These are phyloP conservation scores for Fulvia fulva DNA, from an alignment of 2,329 filamentous ascomycete species.

Conservation along the genomic window DNA sequence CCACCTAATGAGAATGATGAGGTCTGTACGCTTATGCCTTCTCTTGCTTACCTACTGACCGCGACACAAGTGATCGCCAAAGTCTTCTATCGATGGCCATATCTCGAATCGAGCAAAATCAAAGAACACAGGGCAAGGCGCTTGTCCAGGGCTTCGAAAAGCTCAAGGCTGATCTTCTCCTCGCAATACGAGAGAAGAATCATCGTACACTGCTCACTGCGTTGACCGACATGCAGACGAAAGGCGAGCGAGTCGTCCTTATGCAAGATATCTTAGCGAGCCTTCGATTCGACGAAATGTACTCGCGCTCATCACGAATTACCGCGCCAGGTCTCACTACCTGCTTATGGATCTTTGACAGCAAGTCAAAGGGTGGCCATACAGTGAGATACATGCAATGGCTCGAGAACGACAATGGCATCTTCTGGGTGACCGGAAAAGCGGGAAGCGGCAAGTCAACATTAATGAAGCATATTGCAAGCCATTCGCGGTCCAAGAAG, in stretches of 20 bases:
- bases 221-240: neutral
- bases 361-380: neutral
- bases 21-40: neutral
- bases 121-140: neutral
- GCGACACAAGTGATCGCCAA: neutral
- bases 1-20: neutral
- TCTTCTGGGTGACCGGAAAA: conserved; percentile 12
- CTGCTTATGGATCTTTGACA: neutral
- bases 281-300: neutral
- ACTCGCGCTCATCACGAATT: neutral
- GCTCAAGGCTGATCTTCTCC: neutral
- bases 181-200: neutral
- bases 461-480: conserved; percentile 10
- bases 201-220: neutral
- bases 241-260: neutral
- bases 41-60: neutral
- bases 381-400: neutral
- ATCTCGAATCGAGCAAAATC: neutral
- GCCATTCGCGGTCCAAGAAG: neutral
- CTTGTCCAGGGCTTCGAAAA: neutral
- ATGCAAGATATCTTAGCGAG: neutral
- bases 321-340: neutral
- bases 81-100: neutral
- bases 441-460: conserved; percentile 18
- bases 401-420: neutral